Evolutionary conservation across 768 basidiomycete genomes (phyloP).

Genomic region (Rhodotorula toruloides): DNA sequence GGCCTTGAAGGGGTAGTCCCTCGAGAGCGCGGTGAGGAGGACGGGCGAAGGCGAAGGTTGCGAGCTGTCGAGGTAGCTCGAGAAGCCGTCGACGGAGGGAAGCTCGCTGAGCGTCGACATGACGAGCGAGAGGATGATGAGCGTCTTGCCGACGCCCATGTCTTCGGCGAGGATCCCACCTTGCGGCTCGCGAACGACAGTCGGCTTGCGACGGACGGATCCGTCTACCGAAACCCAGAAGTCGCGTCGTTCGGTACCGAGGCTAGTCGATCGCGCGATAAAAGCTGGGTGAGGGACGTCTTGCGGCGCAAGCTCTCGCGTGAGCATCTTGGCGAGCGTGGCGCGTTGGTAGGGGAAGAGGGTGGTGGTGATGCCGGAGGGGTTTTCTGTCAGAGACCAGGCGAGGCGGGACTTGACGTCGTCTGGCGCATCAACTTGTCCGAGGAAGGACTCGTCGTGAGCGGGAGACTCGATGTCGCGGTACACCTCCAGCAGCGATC

Average conservation of each 20-base stretch:
- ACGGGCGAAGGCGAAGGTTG: slow-evolving; percentile 1
- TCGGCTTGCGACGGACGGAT: not conserved
- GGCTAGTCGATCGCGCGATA: not conserved
- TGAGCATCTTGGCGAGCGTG: slow-evolving; percentile 39
- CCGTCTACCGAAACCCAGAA: slow-evolving; percentile 29
- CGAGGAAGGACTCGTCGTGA: not conserved
- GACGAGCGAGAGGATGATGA: slow-evolving; percentile 46
- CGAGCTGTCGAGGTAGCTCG: slow-evolving; percentile 34
- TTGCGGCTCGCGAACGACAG: slow-evolving; percentile 14
- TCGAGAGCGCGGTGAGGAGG: slow-evolving; percentile 15
- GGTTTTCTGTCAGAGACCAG: not conserved
- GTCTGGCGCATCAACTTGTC: slow-evolving; percentile 9
- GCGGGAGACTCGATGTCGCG: slow-evolving; percentile 13
- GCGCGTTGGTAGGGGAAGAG: slow-evolving; percentile 35
- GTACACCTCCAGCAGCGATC: slow-evolving; percentile 39
- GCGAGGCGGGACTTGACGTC: slow-evolving; percentile 11
- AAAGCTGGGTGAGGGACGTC: slow-evolving; percentile 5
- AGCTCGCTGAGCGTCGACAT: slow-evolving; percentile 40
- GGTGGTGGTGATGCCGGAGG: slow-evolving; percentile 18
- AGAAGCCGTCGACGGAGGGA: slow-evolving; percentile 25
- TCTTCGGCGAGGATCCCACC: slow-evolving; percentile 45
- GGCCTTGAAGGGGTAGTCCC: slow-evolving; percentile 15
- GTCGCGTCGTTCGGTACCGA: not conserved
- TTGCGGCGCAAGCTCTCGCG: slow-evolving; percentile 37
- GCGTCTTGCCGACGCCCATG: slow-evolving; percentile 48